Evolutionary conservation across 257 asterid species (phyloP), one percentile per base, ranked within the genome.

Genomic region (Paulownia fortunei): DNA sequence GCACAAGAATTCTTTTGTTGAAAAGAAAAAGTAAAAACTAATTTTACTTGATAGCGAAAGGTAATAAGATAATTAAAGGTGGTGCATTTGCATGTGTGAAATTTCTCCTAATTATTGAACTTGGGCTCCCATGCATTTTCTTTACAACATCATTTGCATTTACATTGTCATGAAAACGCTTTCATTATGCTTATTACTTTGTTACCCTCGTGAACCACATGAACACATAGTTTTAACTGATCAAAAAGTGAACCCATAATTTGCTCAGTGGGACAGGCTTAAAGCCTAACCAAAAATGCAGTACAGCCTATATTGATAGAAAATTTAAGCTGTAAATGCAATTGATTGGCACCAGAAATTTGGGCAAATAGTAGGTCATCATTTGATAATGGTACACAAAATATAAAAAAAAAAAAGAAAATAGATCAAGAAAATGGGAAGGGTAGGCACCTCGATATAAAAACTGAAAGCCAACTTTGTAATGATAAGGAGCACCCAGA

Each of bases 391-490:
- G 39, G 62, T 24, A 59, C 59, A 51, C 56, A 71, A 64, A 52
- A 27, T 23, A 39, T 18, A 72, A 34, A 49, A 15, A 62, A 23
- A 42, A 65, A 39, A 30, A 18, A 23, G 10, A 30, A 12, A 13
- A 36, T 4, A 13, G 47, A 65, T 11, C 3, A 49, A 66, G 55
- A 79, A 79, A 76, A 70, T 59, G 34, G 68, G 51, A 54, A 77
- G 41, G 55, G 75, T 46, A 81, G 41, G 83, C 82, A 93, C 98
- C 98, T 93, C 98, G 42, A 93, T 54, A 59, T 88, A 93, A 64
- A 84, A 93, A 84, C 98, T 93, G 90, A 91, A 88, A 72, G 96
- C 92, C 84, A 93, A 71, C 84, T 93, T 93, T 64, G 98, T 72
- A 55, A 68, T 16, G 24, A 91, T 73, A n/a, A 93, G 92, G 75